Percentiles rank a stretch among this genome's conserved stretches.
These are phyloP conservation scores for Botryotinia calthae DNA, from an alignment of 2,329 filamentous ascomycete species.

Conservation along the genomic window DNA sequence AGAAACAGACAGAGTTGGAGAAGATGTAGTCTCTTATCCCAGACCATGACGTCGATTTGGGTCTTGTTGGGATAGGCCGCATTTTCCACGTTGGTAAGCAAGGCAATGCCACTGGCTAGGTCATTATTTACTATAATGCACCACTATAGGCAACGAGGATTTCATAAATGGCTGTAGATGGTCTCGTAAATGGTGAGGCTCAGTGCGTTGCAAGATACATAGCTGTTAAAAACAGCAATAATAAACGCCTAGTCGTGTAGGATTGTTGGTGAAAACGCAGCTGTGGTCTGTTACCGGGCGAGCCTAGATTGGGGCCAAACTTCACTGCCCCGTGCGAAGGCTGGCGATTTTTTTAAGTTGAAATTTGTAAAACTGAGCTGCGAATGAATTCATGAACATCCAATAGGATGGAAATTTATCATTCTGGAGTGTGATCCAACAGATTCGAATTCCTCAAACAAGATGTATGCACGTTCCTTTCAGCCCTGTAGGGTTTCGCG, in stretches of 20 bases:
- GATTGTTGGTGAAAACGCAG: background rate
- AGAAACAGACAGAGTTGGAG: no score
- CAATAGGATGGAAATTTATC: background rate
- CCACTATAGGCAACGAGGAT: background rate
- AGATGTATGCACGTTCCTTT: background rate
- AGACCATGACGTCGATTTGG: background rate
- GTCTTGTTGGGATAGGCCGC: background rate
- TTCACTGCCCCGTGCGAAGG: background rate
- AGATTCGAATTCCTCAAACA: no score
- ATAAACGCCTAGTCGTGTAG: background rate
- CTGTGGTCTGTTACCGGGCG: background rate
- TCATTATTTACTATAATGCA: no score
- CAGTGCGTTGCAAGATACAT: background rate
- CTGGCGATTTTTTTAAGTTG: background rate
- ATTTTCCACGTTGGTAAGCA: background rate
- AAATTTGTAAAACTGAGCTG: background rate
- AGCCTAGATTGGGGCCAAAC: background rate
- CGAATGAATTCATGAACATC: no score
- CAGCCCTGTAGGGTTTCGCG: background rate
- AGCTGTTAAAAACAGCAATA: fast-evolving
- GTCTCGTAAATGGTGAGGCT: background rate
- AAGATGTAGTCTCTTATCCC: background rate
- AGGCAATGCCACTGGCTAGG: background rate
- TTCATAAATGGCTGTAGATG: no score
- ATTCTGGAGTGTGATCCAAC: background rate